Base-by-base conservation (phyloP, 2,329 filamentous ascomycete species). In the Pseudodiploospora longispora region DNA sequence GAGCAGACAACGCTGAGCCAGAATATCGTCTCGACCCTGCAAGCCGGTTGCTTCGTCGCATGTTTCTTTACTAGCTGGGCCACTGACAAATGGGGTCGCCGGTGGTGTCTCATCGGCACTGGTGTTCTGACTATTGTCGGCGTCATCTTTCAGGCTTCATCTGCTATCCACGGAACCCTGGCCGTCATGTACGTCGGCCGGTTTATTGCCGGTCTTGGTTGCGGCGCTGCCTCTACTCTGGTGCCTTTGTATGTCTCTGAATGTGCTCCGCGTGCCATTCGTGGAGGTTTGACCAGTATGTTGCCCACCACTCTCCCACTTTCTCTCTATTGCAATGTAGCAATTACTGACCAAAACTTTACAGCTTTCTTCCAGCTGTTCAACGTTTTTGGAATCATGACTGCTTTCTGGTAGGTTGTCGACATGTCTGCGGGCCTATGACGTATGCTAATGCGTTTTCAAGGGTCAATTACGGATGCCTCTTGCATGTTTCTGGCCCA, bases 1-100 rank as follows among this genome's bases (percentile, higher is more conserved):
- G 55, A 55, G 31, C 62, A 60, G 51, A 74, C 75, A 30, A 72
- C 80, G 51, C 65, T 83, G 39, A 74, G 74, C 38, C 78, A 82
- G 50, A 85, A 84, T 49, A 70, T 87, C 46, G 83, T 85, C 29
- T 83, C 80, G n/a, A 82, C 78, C 1, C 71, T 86, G 7, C 82
- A 86, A 62, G 81, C 75, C 36, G 82, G 82, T 41, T 83, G 79
- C 49, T 85, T 85, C 59, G 68, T 76, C 42, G 80, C 81, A 32
- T 79, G 79, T 47, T 69, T 85, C 49, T 49, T 76, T 43, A 73
- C 74, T 6, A 71, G 69, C 31, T 77, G 69, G 66, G 54, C 74
- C 36, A 69, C 76, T 5, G 76, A 80, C 52, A 63, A 58, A 50
- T 76, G 63, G 52, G 82, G 82, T 10, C 72, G 82, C 41, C 74